These are phyloP conservation scores for Fusarium scirpi DNA, from an alignment of 2,329 filamentous ascomycete species.

Conservation along the genomic window DNA sequence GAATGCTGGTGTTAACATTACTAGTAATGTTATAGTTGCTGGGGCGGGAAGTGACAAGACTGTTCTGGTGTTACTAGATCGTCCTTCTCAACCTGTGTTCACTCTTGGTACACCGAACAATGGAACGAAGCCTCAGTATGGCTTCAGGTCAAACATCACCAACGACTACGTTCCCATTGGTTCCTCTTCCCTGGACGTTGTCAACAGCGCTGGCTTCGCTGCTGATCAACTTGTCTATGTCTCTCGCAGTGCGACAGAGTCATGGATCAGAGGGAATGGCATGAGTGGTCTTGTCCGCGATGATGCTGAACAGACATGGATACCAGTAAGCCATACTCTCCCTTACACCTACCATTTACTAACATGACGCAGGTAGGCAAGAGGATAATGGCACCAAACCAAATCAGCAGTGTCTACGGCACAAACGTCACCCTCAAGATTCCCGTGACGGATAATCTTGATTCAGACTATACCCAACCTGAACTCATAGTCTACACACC, in stretches of 20 bases:
- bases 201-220: not conserved
- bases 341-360: not conserved
- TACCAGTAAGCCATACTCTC: slow-evolving; percentile 7
- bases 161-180: slow-evolving; percentile 37
- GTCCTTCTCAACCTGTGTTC: slow-evolving; percentile 18
- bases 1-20: slow-evolving; percentile 18
- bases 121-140: not conserved
- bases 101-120: slow-evolving; percentile 18
- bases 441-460: slow-evolving; percentile 38
- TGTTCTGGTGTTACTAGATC: not conserved
- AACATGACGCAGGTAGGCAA: slow-evolving; percentile 4
- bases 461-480: slow-evolving; percentile 23
- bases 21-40: slow-evolving; percentile 7
- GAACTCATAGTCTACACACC: slow-evolving; percentile 26
- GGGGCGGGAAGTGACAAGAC: slow-evolving; percentile 6
- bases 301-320: slow-evolving; percentile 32
- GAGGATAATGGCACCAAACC: slow-evolving; percentile 28
- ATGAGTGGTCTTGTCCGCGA: slow-evolving; percentile 32
- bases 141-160: slow-evolving; percentile 25
- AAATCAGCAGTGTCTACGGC: slow-evolving; percentile 22
- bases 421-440: slow-evolving; percentile 28
- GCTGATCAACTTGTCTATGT: slow-evolving; percentile 33
- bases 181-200: slow-evolving; percentile 6
- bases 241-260: slow-evolving; percentile 15
- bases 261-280: slow-evolving; percentile 33